Evolutionary conservation across 2,329 filamentous ascomycete genomes (phyloP).

Genomic region (Colletotrichum gloeosporioides): DNA sequence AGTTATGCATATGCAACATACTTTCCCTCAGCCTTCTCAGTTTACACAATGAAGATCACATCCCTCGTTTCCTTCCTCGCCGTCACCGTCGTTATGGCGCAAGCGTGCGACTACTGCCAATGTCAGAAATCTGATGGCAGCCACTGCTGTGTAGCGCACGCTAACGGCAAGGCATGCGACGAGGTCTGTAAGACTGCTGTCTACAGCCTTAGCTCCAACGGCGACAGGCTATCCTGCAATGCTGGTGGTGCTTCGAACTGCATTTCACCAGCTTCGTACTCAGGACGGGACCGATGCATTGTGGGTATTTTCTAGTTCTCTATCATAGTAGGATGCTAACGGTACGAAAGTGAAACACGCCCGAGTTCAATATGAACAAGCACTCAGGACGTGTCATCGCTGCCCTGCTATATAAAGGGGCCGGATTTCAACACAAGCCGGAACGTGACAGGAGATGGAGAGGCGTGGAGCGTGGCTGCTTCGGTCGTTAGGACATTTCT

Average conservation of each 20-base stretch:
- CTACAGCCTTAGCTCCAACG: background rate
- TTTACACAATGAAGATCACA: background rate
- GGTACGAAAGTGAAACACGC: background rate
- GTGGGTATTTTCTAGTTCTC: background rate
- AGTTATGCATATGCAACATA: background rate
- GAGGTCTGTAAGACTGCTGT: background rate
- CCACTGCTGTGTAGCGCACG: background rate
- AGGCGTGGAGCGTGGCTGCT: background rate
- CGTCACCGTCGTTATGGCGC: background rate
- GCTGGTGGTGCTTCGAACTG: background rate
- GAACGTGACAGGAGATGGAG: background rate
- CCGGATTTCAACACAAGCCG: background rate
- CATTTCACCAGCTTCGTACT: background rate
- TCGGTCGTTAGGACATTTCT: background rate
- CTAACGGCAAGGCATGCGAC: background rate
- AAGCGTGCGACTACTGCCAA: background rate
- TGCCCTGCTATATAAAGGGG: background rate
- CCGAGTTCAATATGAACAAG: background rate
- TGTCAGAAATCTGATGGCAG: background rate
- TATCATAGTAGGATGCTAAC: background rate
- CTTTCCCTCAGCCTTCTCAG: background rate
- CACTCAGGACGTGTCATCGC: background rate
- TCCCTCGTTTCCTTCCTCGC: background rate
- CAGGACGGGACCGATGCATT: background rate
- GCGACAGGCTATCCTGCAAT: background rate